A percentile compares a stretch with the other conserved stretches of the same genome.
phyloP scores from a whole-genome alignment of 495 filamentous ascomycete genomes.

The Xylaria longipes region DNA sequence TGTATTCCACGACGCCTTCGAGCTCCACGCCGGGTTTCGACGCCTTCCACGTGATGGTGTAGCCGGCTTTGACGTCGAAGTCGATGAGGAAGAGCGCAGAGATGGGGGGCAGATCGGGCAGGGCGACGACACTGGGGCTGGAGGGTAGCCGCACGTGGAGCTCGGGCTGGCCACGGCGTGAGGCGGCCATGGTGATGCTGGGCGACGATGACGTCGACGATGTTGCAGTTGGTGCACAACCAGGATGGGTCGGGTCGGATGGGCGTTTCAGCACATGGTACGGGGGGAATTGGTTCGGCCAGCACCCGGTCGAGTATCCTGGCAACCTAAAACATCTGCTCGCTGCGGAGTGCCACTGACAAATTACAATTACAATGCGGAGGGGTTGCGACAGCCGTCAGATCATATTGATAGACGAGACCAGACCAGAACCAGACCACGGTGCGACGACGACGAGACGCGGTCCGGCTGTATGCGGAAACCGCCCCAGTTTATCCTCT shows the following conservation, averaged over 20 bases:
- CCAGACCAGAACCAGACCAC: not conserved
- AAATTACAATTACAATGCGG: not conserved
- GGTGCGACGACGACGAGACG: not conserved
- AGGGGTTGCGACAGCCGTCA: slow-evolving; percentile 2
- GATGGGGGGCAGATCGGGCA: slow-evolving; percentile 71
- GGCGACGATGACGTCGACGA: not conserved
- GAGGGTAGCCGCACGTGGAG: slow-evolving; percentile 53
- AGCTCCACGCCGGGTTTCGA: slow-evolving; percentile 75
- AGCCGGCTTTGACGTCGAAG: slow-evolving; percentile 87
- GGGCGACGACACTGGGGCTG: slow-evolving; percentile 34
- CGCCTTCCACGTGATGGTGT: slow-evolving; percentile 85
- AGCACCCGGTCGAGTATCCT: slow-evolving; percentile 7
- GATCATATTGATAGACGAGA: not conserved
- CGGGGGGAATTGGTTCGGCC: not conserved
- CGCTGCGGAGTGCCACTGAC: not conserved
- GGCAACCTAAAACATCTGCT: not conserved
- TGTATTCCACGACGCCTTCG: slow-evolving; percentile 92
- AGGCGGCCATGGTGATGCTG: slow-evolving; percentile 52
- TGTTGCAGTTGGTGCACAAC: slow-evolving; percentile 1
- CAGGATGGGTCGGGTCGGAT: not conserved
- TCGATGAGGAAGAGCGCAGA: slow-evolving; percentile 84
- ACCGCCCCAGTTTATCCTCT: not conserved
- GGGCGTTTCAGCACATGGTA: slow-evolving; percentile 23
- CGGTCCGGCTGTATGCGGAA: slow-evolving; percentile 1
- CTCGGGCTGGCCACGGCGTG: slow-evolving; percentile 57